A percentile compares a stretch with the other conserved stretches of the same genome.
These are phyloP conservation scores for Candida easanensis DNA, from an alignment of 805 yeast species.

Conservation along the genomic window DNA sequence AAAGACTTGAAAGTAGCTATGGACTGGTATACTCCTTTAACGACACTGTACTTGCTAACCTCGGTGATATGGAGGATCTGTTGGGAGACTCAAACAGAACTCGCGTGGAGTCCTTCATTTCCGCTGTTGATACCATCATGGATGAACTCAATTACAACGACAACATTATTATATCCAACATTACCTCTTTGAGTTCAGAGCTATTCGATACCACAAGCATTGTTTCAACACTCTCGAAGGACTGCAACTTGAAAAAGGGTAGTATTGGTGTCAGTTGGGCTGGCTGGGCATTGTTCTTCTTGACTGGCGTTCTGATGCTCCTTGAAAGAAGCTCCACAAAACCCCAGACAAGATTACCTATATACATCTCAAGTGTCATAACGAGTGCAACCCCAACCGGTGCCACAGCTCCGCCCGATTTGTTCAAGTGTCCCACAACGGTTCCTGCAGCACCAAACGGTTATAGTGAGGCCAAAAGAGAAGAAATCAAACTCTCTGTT, in stretches of 20 bases:
- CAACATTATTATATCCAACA: not conserved
- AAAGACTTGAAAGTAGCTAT: not conserved
- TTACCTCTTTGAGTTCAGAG: not conserved
- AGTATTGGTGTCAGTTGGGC: slow-evolving; percentile 6
- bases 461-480: not conserved
- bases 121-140: not conserved
- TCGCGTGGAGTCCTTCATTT: not conserved
- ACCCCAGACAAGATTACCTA: too few relatives aligned
- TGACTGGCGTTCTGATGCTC: not conserved
- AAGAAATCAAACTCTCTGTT: not conserved
- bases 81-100: not conserved
- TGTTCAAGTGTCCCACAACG: too few relatives aligned
- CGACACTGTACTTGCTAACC: not conserved
- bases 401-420: not conserved
- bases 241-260: slow-evolving; percentile 5
- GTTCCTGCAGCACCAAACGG: not conserved
- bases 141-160: not conserved
- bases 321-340: not conserved
- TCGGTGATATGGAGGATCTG: not conserved
- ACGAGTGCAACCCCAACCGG: not conserved
- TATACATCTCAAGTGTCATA: not conserved
- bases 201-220: not conserved
- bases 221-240: not conserved
- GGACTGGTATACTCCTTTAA: not conserved
- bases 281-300: slow-evolving; percentile 1